Base-by-base conservation (phyloP, 2,329 filamentous ascomycete species). In the Claviceps pazoutovae region DNA sequence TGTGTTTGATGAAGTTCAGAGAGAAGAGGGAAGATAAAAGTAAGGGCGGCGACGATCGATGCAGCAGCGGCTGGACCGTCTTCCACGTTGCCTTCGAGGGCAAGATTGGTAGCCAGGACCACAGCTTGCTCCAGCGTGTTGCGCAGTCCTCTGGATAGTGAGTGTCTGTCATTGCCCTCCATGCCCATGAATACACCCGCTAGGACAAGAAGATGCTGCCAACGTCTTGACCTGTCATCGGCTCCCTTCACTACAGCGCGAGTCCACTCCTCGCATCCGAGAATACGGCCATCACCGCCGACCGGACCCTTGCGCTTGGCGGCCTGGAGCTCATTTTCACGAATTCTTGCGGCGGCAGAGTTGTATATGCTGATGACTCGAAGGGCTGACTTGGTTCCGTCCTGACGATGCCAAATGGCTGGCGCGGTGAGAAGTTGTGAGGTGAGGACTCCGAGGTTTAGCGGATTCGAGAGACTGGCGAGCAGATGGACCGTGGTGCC, bases 151-250 rank as follows among this genome's bases (percentile, higher is more conserved):
- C 72, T 68, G 5, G 83, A 79, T n/a, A 89, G 66, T n/a, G 79
- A 78, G 53, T 77, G 75, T 46, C 80, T 70, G 42, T 82, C 76
- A 54, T 79, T 74, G 16, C 76, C 72, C 57, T 86, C 84, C 61
- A 90, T 83, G 8, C 87, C 88, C 62, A 91, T 76, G 53, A 95
- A 68, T 21, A 95, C 71, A 3, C 88, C 90, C 0, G 83, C 82
- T 8, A 95, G 76, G 5, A 90, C 76, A n/a, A 95, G 72, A 34
- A 89, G 68, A 65, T 95, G 89, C 65, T 88, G 83, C 88, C 88
- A 95, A 61, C 87, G 73, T 26, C 74, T 75, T 16, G 80, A 80
- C 45, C 74, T 72, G 36, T 74, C 75, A 51, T 82, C 78, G 9
- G 76, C 72, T 38, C 79, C 79, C 58, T 74, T 75, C 44, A 75